Conservation (phyloP, 768 basidiomycete genomes). For the Suillus subluteus region DNA sequence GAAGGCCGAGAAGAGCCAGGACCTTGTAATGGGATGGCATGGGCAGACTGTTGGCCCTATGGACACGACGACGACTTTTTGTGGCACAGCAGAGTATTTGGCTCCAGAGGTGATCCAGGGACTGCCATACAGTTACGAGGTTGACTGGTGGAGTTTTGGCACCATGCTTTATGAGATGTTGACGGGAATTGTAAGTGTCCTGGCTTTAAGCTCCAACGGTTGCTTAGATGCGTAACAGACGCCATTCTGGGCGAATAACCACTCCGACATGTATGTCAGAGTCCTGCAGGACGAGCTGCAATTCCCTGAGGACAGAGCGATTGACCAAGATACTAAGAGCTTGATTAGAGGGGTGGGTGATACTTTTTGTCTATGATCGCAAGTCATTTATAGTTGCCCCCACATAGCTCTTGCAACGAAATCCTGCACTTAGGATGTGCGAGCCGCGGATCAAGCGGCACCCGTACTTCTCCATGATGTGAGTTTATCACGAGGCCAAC, state of each 20-base stretch:
- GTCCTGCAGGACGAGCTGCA: constrained; percentile 88
- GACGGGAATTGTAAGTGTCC: constrained; percentile 81
- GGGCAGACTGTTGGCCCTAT: constrained; percentile 48
- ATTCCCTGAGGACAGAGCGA: constrained; percentile 89
- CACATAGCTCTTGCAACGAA: constrained; percentile 83
- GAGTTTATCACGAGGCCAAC: constrained; percentile 33
- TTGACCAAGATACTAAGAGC: constrained; percentile 94
- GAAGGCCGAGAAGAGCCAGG: constrained; percentile 61
- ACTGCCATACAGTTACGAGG: constrained; percentile 86
- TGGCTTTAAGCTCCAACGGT: constrained; percentile 18
- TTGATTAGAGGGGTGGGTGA: constrained; percentile 87
- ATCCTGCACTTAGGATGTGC: constrained; percentile 87
- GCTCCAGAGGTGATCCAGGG: constrained; percentile 97
- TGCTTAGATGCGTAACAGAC: constrained; percentile 53
- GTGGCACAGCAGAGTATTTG: constrained; percentile 95
- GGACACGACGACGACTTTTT: constrained; percentile 86
- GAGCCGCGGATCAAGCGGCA: constrained; percentile 94
- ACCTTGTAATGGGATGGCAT: constrained; percentile 60
- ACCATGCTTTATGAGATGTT: constrained; percentile 99
- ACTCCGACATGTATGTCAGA: constrained; percentile 93
- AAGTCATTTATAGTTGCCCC: constrained; percentile 16
- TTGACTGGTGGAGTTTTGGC: constrained; percentile 98
- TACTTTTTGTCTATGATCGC: constrained; percentile 4
- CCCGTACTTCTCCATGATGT: constrained; percentile 96
- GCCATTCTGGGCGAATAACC: constrained; percentile 91